Evolutionary conservation across 2,329 filamentous ascomycete species (phyloP), one percentile per base, ranked within the genome.

Genomic region (Phaeomoniella chlamydospora): DNA sequence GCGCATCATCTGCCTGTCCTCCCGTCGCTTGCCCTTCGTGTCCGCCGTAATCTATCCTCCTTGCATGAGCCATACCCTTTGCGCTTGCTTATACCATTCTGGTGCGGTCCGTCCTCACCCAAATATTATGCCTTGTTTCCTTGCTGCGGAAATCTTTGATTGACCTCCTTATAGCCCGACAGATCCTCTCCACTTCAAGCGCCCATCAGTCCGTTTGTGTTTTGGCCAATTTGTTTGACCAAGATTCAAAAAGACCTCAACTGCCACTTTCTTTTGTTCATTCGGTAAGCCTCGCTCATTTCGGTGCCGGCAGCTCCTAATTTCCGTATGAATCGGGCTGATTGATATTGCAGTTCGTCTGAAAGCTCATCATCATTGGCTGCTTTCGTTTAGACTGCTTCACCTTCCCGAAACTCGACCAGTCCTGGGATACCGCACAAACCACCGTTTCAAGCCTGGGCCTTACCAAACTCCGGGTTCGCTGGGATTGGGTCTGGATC

Each of bases 321-420:
- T 26, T 30, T n/a, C n/a, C n/a, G n/a, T 38, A 41, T 43, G 43
- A 47, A 45, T 53, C 55, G 46, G 42, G 47, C 55, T 59, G 46
- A 59, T 56, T 42, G 49, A 45, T 48, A 46, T 47, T 44, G 43
- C 51, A 60, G 56, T 59, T 59, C 50, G 49, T 53, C 41, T 42
- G 43, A 42, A 42, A 43, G 42, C 43, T 43, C 43, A 45, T 46
- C 49, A 49, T 43, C 51, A 50, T 49, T 50, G 46, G 47, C 49
- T 51, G 46, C 42, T 39, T 36, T 38, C 44, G 41, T 47, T 49
- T 42, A 46, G 39, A 37, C 37, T 46, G 45, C 46, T 37, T 46
- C 43, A 46, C 31, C 37, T 44, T 52, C 47, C 53, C 49, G 51
- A 52, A 46, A 46, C 40, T 41, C 36, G 38, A 40, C 33, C 37